Evolutionary conservation across 768 basidiomycete genomes (phyloP), one percentile per base, ranked within the genome.

Genomic region (Boletus eberwhitei): DNA sequence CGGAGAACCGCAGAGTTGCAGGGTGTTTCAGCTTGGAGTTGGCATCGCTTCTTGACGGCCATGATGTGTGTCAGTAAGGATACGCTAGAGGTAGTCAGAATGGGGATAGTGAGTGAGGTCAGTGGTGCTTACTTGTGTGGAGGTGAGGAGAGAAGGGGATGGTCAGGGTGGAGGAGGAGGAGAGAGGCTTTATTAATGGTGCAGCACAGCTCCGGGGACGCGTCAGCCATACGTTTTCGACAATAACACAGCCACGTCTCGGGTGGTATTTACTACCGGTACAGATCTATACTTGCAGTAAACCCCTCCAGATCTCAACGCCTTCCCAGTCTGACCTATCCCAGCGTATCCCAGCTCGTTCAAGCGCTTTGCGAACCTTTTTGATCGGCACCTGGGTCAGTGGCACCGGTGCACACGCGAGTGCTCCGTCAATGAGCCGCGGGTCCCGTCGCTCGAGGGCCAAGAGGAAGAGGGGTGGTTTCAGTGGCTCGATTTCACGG

Each of bases 21-120:
- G 35, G 62, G 71, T 29, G 71, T 63, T 58, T 77, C 77, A 16
- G 71, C 58, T 53, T 75, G 75, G 72, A 86, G 81, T 71, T 91
- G 87, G 77, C 91, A 93, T 66, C 90, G 88, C 71, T 90, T 91
- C 88, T 91, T 93, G 67, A 82, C 77, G 62, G 89, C 78, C 91
- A 92, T 93, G 58, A 54, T 64, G 29, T 29, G 59, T 41, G 50
- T 65, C 13, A 19, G 26, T n/a, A 22, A 14, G 47, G 8, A 21
- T 41, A 21, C 1, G 34, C 64, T 66, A 26, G 9, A 3, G n/a
- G 11, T 0, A n/a, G 40, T 58, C 37, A 49, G 40, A 46, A 37
- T 9, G 31, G 19, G 13, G 31, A 7, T 13, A 11, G 39, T 2
- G 37, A 50, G 50, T 14, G 19, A 26, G 34, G 29, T 9, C 0